These are phyloP conservation scores for Trichophyton mentagrophytes DNA, from an alignment of 2,329 filamentous ascomycete genomes.

Conservation along the genomic window DNA sequence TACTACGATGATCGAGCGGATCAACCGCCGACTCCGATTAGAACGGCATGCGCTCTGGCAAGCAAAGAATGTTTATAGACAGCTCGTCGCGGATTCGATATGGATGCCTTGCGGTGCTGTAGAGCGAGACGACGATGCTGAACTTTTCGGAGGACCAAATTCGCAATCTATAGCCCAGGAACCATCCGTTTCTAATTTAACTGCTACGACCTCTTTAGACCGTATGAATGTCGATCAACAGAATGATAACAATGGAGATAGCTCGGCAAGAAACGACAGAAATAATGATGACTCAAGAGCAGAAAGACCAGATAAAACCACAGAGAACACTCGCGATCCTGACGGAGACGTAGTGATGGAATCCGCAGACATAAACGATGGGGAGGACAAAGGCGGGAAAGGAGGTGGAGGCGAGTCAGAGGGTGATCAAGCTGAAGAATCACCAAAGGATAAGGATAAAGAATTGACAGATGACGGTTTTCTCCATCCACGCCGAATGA, in stretches of 20 bases:
- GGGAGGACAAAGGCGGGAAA: background rate
- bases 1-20: slow-evolving; percentile 43
- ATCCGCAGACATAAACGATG: background rate
- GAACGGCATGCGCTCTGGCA: slow-evolving; percentile 45
- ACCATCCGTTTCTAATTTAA: too few species aligned
- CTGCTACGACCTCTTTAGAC: too few species aligned
- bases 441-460: background rate
- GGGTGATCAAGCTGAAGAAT: background rate
- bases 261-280: background rate
- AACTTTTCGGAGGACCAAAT: slow-evolving; percentile 27
- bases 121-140: slow-evolving; percentile 39
- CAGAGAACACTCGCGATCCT: background rate
- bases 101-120: slow-evolving; percentile 46
- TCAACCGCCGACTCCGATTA: slow-evolving; percentile 44
- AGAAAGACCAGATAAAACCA: background rate
- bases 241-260: background rate
- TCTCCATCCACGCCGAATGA: slow-evolving; percentile 34
- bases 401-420: background rate
- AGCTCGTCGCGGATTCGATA: slow-evolving; percentile 47
- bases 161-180: background rate
- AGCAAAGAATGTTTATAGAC: slow-evolving; percentile 45
- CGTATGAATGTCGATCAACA: background rate
- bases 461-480: slow-evolving; percentile 12
- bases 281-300: background rate
- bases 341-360: background rate